Conservation (phyloP, 306 rosid species). For the Gastrolobium bilobum region DNA sequence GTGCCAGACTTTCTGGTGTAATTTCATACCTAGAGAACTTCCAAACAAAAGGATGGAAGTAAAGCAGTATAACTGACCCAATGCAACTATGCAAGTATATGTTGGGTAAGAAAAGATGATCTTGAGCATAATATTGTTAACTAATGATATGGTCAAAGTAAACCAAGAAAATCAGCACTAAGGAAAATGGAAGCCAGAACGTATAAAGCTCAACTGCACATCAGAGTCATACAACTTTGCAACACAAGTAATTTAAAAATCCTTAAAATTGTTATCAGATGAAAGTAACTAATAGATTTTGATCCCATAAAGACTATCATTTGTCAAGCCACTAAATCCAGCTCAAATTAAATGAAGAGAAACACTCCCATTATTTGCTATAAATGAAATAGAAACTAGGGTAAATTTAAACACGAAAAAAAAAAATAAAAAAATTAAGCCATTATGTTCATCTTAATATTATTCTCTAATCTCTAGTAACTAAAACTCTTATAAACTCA, state of each 20-base stretch:
- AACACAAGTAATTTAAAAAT: background rate
- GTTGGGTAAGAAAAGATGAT: background rate
- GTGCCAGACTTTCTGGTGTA: no score
- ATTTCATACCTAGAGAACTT: no score
- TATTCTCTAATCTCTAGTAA: background rate
- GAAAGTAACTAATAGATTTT: background rate
- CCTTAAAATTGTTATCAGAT: background rate
- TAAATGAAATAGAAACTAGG: background rate
- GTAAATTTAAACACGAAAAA: background rate
- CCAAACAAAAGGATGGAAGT: background rate
- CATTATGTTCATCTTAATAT: background rate
- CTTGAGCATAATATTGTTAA: background rate
- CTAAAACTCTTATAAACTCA: background rate
- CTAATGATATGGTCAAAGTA: background rate
- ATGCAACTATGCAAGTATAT: background rate
- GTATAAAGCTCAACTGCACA: background rate
- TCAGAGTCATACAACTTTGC: background rate
- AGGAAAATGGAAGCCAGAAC: background rate
- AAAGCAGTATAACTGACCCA: slow-evolving; percentile 17
- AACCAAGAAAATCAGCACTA: slow-evolving; percentile 17
- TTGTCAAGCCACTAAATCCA: background rate
- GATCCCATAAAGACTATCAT: background rate
- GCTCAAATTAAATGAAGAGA: background rate
- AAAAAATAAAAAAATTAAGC: background rate
- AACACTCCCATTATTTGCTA: background rate